phyloP scores from a whole-genome alignment of 345 rosid genomes.

The Euphorbia peplus region DNA sequence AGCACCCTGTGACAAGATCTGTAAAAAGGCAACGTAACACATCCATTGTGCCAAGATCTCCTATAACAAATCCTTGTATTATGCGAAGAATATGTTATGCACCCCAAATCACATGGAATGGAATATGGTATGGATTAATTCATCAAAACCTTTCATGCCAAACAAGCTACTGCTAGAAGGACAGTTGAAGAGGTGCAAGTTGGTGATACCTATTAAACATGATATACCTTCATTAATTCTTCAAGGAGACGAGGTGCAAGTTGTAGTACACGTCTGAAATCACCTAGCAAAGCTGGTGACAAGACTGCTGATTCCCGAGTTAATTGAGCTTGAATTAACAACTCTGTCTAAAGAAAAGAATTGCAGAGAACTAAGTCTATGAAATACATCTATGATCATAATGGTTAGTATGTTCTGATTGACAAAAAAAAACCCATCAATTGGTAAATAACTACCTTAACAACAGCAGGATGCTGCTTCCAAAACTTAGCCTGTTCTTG shows the following conservation, averaged over 20 bases:
- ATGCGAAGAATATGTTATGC: neutral
- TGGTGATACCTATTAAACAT: no score
- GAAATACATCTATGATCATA: conserved; percentile 12
- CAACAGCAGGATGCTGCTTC: conserved; percentile 97
- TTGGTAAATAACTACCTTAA: conserved; percentile 54
- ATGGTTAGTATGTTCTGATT: neutral
- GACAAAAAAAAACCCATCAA: conserved; percentile 10
- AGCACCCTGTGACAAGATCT: no score
- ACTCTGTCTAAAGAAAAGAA: conserved; percentile 62
- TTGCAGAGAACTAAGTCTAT: conserved; percentile 5
- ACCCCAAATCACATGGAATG: neutral
- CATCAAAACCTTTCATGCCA: neutral
- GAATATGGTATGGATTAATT: neutral
- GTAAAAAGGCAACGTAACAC: no score
- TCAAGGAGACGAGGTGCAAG: conserved; percentile 97
- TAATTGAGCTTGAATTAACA: conserved; percentile 97
- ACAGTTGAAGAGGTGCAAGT: conserved; percentile 2
- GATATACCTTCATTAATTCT: conserved; percentile 83
- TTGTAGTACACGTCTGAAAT: conserved; percentile 82
- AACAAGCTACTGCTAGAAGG: conserved; percentile 4
- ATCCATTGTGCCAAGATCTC: neutral
- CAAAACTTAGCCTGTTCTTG: conserved; percentile 99
- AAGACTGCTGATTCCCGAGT: conserved; percentile 70
- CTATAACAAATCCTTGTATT: neutral
- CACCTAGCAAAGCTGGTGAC: conserved; percentile 72